These are phyloP conservation scores for Globomyces sp. DNA, from an alignment of 371 early-diverging fungal genomes.

Conservation along the genomic window DNA sequence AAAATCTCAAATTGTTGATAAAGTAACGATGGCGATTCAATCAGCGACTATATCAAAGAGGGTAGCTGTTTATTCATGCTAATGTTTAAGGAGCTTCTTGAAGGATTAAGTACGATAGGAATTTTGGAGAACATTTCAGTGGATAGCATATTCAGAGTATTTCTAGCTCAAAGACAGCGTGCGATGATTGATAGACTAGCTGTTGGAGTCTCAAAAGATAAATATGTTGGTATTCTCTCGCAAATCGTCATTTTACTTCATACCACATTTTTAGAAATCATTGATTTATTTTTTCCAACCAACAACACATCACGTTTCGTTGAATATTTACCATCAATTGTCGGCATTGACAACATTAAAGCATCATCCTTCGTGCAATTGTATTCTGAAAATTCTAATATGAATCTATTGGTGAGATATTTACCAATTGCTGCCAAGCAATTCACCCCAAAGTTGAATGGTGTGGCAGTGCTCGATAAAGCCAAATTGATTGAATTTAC, in stretches of 20 bases:
- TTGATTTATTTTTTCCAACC: too few relatives aligned
- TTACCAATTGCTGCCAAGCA: constrained; percentile 4
- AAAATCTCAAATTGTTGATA: constrained; percentile 67
- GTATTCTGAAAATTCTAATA: constrained; percentile 13
- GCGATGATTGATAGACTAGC: background rate
- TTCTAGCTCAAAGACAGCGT: background rate
- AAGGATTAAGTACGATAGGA: constrained; percentile 1
- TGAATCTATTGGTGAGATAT: constrained; percentile 5
- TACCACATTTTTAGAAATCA: too few relatives aligned
- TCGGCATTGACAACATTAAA: background rate
- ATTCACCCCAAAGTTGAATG: background rate
- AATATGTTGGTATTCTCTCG: too few relatives aligned
- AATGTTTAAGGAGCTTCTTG: background rate
- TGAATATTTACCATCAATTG: background rate
- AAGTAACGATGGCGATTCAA: constrained; percentile 52
- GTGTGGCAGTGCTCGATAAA: background rate
- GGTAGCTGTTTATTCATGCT: constrained; percentile 26
- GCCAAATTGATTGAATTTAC: background rate
- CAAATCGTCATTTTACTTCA: too few relatives aligned
- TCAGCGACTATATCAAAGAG: constrained; percentile 48
- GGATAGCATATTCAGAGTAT: background rate
- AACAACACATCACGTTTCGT: background rate
- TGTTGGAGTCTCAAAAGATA: background rate
- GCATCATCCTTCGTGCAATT: constrained; percentile 3
- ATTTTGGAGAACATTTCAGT: background rate